Evolutionary conservation across 2,329 filamentous ascomycete species (phyloP).

Genomic region (Botrytis cinerea): DNA sequence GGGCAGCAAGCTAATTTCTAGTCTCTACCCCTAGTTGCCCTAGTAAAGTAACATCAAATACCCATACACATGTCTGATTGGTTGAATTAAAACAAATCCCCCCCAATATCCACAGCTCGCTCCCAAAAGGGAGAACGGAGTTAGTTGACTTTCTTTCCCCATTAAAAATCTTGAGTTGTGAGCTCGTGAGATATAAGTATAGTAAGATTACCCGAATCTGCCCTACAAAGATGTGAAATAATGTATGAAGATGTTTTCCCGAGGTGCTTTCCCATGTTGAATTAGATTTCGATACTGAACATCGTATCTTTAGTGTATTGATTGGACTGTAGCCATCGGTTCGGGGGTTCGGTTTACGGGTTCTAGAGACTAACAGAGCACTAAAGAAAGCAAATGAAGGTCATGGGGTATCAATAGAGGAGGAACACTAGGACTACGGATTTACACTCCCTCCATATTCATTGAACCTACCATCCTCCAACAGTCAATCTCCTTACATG

Average conservation of each 20-base stretch:
- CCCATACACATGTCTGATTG: neutral
- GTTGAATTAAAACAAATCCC: neutral
- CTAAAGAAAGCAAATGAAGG: neutral
- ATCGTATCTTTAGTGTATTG: neutral
- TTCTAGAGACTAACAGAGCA: neutral
- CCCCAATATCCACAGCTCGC: neutral
- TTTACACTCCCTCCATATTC: neutral
- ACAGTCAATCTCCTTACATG: neutral
- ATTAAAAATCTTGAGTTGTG: neutral
- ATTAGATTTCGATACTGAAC: neutral
- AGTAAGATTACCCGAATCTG: neutral
- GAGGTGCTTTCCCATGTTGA: conserved; percentile 3
- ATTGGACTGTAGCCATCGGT: neutral
- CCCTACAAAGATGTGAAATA: neutral
- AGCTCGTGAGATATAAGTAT: neutral
- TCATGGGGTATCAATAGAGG: neutral
- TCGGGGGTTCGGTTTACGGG: neutral
- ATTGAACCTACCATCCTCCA: neutral
- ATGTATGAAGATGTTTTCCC: neutral
- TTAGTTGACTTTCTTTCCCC: neutral
- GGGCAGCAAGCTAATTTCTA: conserved; percentile 8
- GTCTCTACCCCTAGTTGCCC: conserved; percentile 3
- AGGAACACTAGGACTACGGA: neutral
- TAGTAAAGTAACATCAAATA: conserved; percentile 1
- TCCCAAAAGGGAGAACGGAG: conserved; percentile 4